A percentile compares a stretch with the other conserved stretches of the same genome.
These are phyloP conservation scores for Warburgia ugandensis DNA, from an alignment of 164 flowering plant genomes.

Conservation along the genomic window DNA sequence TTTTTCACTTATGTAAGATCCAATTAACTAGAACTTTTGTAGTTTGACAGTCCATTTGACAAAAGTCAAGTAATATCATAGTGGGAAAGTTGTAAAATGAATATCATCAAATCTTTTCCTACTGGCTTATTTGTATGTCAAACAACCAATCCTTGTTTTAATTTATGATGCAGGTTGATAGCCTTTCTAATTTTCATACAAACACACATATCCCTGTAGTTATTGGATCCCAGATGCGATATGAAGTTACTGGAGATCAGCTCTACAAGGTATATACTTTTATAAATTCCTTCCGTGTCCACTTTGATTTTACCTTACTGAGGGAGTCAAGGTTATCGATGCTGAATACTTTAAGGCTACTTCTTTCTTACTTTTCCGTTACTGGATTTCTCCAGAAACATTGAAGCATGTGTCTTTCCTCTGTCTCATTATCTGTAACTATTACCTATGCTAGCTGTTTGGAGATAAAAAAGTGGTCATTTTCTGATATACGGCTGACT, in stretches of 20 bases:
- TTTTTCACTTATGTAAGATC: background rate
- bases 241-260: slow-evolving; percentile 88
- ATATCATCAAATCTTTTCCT: no score
- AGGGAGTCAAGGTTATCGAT: background rate
- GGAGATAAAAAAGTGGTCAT: no score
- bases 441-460: no score
- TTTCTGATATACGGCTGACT: no score
- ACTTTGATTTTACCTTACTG: no score
- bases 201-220: slow-evolving; percentile 94
- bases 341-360: background rate
- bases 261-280: slow-evolving; percentile 55
- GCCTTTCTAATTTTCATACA: slow-evolving; percentile 70
- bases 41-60: no score
- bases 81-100: no score
- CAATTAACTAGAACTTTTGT: background rate
- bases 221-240: slow-evolving; percentile 88
- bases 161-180: slow-evolving; percentile 54
- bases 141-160: background rate
- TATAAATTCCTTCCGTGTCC: background rate
- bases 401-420: no score
- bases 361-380: no score
- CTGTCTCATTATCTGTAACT: no score
- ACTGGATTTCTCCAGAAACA: background rate
- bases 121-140: background rate
- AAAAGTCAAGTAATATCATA: no score